Percentiles rank a stretch among this genome's conserved stretches.
Conservation (phyloP, 306 rosid species). For the Cicer judaicum region DNA sequence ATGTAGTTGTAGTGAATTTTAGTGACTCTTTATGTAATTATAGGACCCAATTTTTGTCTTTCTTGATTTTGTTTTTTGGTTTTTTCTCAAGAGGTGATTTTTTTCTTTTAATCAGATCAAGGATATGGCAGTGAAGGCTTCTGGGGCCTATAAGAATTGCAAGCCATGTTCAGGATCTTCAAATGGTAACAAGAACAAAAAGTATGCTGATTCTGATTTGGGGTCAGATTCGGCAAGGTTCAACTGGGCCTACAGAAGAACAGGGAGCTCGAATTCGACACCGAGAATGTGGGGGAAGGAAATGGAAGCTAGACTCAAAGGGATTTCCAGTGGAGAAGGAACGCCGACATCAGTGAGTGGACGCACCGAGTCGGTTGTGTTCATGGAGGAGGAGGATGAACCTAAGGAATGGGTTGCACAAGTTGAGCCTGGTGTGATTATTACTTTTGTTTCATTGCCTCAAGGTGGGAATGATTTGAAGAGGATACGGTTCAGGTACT, state of each 20-base stretch:
- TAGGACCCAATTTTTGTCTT: conserved; percentile 11
- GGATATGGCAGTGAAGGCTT: conserved; percentile 96
- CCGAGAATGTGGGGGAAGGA: conserved; percentile 90
- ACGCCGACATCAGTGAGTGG: conserved; percentile 95
- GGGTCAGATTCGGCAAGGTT: conserved; percentile 88
- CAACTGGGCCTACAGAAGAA: conserved; percentile 68
- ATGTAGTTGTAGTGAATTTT: conserved; percentile 15
- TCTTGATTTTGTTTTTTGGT: conserved; percentile 27
- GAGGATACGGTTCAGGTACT: conserved; percentile 93
- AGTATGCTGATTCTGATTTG: conserved; percentile 71
- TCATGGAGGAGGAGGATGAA: conserved; percentile 96
- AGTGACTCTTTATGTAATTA: conserved; percentile 1
- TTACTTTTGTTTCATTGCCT: conserved; percentile 91
- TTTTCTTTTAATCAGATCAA: conserved; percentile 66
- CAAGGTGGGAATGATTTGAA: conserved; percentile 96
- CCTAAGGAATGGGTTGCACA: conserved; percentile 97
- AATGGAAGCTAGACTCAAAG: conserved; percentile 79
- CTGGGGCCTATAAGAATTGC: conserved; percentile 93
- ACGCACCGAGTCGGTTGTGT: conserved; percentile 73
- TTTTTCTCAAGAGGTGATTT: not conserved
- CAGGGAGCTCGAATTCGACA: conserved; percentile 88
- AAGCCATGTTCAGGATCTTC: conserved; percentile 90
- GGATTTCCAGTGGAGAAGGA: conserved; percentile 89
- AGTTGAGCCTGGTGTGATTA: conserved; percentile 98
- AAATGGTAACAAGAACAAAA: conserved; percentile 52